These are phyloP conservation scores for Medicago truncatula DNA, from an alignment of 306 rosid species.

Conservation along the genomic window DNA sequence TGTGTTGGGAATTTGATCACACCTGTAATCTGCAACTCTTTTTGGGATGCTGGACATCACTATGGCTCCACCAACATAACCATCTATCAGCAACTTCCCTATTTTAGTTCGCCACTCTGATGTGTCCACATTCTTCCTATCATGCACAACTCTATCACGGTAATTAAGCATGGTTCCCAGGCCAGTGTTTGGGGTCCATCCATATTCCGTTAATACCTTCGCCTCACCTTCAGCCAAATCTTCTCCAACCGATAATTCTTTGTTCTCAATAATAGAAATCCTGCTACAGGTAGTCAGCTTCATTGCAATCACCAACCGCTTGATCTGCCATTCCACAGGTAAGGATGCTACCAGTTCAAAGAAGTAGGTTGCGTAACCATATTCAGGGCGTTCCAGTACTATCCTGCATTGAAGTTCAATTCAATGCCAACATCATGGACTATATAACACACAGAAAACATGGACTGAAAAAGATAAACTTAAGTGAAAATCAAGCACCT, in stretches of 20 bases:
- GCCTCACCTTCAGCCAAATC: slow-evolving; percentile 80
- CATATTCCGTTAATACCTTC: slow-evolving; percentile 68
- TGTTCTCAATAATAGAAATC: slow-evolving; percentile 81
- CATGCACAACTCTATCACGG: slow-evolving; percentile 84
- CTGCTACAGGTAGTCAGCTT: slow-evolving; percentile 79
- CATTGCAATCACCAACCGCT: slow-evolving; percentile 88
- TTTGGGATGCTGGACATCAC: slow-evolving; percentile 53
- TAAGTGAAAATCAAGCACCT: slow-evolving; percentile 60
- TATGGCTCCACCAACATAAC: slow-evolving; percentile 67
- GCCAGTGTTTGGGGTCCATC: slow-evolving; percentile 83
- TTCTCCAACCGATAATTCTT: slow-evolving; percentile 67
- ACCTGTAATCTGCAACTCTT: slow-evolving; percentile 48
- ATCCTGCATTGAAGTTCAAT: slow-evolving; percentile 63
- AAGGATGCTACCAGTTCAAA: slow-evolving; percentile 78
- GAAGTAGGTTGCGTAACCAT: slow-evolving; percentile 94
- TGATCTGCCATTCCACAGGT: slow-evolving; percentile 86
- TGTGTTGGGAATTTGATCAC: slow-evolving; percentile 46
- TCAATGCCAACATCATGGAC: slow-evolving; percentile 38
- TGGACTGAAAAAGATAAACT: slow-evolving; percentile 31
- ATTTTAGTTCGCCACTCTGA: slow-evolving; percentile 90
- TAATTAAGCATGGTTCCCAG: slow-evolving; percentile 93
- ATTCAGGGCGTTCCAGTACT: slow-evolving; percentile 95
- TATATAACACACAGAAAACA: slow-evolving; percentile 31
- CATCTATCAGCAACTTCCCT: slow-evolving; percentile 76
- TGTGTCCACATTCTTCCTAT: slow-evolving; percentile 62